Conservation (phyloP, 2,329 filamentous ascomycete species). For the Colletotrichum musae region DNA sequence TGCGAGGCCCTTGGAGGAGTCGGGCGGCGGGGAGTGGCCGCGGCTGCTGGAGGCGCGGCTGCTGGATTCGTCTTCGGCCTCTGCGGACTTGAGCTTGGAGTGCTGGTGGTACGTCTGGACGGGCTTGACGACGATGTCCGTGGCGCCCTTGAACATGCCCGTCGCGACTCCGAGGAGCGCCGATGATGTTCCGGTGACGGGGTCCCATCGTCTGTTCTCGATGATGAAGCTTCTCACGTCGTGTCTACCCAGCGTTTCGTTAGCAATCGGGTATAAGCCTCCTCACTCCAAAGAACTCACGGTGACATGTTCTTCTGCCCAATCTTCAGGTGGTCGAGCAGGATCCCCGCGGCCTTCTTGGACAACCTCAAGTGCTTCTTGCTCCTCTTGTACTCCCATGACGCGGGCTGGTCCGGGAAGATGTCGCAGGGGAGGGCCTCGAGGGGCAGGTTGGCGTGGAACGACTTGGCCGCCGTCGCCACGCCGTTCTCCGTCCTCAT, state of each 20-base stretch:
- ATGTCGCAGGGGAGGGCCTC: slow-evolving; percentile 54
- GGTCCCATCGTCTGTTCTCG: slow-evolving; percentile 52
- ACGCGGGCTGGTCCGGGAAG: slow-evolving; percentile 62
- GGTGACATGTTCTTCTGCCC: slow-evolving; percentile 27
- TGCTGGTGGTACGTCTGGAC: slow-evolving; percentile 33
- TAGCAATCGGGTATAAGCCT: not conserved
- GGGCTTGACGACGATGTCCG: slow-evolving; percentile 43
- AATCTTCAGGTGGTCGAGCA: slow-evolving; percentile 66
- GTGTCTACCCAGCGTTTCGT: slow-evolving; percentile 49
- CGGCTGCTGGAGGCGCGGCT: not conserved
- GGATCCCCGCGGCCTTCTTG: slow-evolving; percentile 66
- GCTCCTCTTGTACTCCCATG: slow-evolving; percentile 62
- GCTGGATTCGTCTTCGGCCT: slow-evolving; percentile 13
- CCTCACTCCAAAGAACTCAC: not conserved
- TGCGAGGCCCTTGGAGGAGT: slow-evolving; percentile 4
- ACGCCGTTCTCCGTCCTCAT: slow-evolving; percentile 56
- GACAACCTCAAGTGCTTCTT: slow-evolving; percentile 61
- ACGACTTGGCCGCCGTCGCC: slow-evolving; percentile 55
- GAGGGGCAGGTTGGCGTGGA: slow-evolving; percentile 54
- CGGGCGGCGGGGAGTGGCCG: not conserved
- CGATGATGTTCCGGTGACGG: slow-evolving; percentile 46
- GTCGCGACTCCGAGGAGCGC: slow-evolving; percentile 34
- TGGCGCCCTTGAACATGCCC: slow-evolving; percentile 37
- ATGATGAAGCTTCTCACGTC: slow-evolving; percentile 55
- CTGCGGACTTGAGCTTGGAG: slow-evolving; percentile 6